Percentiles rank a stretch among this genome's conserved stretches.
phyloP scores from a whole-genome alignment of 2,329 filamentous ascomycete genomes.

The Diaporthe capsici region DNA sequence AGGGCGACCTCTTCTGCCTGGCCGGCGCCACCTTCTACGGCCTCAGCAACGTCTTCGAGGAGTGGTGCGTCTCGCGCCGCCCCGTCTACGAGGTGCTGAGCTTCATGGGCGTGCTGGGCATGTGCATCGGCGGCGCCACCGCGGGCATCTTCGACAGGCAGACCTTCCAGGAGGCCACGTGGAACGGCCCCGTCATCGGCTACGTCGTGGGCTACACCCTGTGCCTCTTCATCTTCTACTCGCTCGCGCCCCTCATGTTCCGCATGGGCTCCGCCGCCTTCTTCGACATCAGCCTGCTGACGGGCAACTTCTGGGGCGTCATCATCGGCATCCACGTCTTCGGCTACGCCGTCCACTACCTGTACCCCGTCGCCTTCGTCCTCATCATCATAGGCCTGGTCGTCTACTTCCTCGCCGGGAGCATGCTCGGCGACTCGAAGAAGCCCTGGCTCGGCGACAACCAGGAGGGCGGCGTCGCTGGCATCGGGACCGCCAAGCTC shows the following conservation, averaged over 20 bases:
- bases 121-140: constrained; percentile 92
- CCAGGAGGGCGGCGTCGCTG: constrained; percentile 85
- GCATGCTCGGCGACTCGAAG: constrained; percentile 85
- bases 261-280: constrained; percentile 93
- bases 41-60: constrained; percentile 90
- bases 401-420: constrained; percentile 89
- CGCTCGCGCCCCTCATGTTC: constrained; percentile 86
- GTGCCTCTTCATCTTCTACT: constrained; percentile 87
- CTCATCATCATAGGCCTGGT: constrained; percentile 89
- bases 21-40: constrained; percentile 93
- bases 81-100: constrained; percentile 95
- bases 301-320: constrained; percentile 97
- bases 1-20: constrained; percentile 93
- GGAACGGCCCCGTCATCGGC: constrained; percentile 78
- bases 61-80: constrained; percentile 89
- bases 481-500: constrained; percentile 87
- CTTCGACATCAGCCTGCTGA: constrained; percentile 95
- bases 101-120: constrained; percentile 89
- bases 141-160: constrained; percentile 91
- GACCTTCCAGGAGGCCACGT: constrained; percentile 75
- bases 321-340: constrained; percentile 93
- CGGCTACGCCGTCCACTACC: constrained; percentile 82
- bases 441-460: constrained; percentile 95
- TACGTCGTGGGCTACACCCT: constrained; percentile 94
- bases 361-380: constrained; percentile 97